Conservation (phyloP, 1,139 yeast species). For the Kodamaea derodonti region DNA sequence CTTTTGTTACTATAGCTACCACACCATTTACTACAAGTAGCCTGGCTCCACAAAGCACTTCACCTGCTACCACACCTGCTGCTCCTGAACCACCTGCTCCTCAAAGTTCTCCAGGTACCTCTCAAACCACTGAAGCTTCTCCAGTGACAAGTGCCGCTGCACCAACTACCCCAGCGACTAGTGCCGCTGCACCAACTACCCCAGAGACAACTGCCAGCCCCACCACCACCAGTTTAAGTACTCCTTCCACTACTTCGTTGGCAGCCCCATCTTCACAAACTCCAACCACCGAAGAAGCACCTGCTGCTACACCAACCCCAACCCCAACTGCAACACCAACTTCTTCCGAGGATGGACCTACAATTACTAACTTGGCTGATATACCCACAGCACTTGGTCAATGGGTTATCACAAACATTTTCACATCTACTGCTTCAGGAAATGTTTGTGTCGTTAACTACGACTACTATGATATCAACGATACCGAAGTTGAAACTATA, state of each 20-base stretch:
- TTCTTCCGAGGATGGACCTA: slow-evolving; percentile 22
- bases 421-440: slow-evolving; percentile 27
- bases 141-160: slow-evolving; percentile 7
- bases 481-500: slow-evolving; percentile 25
- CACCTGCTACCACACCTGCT: slow-evolving; percentile 7
- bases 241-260: slow-evolving; percentile 6
- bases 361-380: slow-evolving; percentile 26
- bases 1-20: slow-evolving; percentile 37
- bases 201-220: slow-evolving; percentile 6
- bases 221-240: slow-evolving; percentile 4
- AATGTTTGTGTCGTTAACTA: slow-evolving; percentile 41
- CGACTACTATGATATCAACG: slow-evolving; percentile 38
- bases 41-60: slow-evolving; percentile 6
- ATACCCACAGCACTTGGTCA: slow-evolving; percentile 35
- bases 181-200: slow-evolving; percentile 7
- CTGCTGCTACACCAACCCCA: slow-evolving; percentile 7
- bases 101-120: slow-evolving; percentile 7
- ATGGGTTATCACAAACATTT: slow-evolving; percentile 37
- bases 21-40: slow-evolving; percentile 23
- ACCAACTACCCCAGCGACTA: slow-evolving; percentile 7
- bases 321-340: slow-evolving; percentile 6
- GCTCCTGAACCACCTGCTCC: slow-evolving; percentile 10
- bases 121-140: slow-evolving; percentile 9
- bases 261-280: slow-evolving; percentile 5
- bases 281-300: slow-evolving; percentile 9